These are phyloP conservation scores for Gossypium aridum DNA, from an alignment of 441 rosid genomes.

Conservation along the genomic window DNA sequence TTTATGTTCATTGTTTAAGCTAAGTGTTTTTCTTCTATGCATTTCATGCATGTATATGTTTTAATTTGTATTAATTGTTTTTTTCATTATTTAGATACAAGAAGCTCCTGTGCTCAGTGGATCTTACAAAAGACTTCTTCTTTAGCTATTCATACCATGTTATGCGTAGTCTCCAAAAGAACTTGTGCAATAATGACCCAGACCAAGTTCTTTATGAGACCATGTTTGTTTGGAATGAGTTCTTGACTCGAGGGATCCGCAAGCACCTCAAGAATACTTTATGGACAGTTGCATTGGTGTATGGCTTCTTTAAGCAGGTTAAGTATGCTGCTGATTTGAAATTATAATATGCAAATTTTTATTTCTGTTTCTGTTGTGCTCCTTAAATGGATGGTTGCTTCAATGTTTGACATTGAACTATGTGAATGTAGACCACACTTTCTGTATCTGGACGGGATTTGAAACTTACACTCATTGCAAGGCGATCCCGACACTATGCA, in stretches of 20 bases:
- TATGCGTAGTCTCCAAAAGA: conserved; percentile 91
- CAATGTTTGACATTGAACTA: conserved; percentile 17
- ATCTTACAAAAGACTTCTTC: conserved; percentile 96
- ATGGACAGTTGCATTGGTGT: conserved; percentile 96
- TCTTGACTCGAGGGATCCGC: conserved; percentile 83
- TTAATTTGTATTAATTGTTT: conserved; percentile 12
- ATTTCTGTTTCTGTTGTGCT: not conserved
- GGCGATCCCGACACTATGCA: conserved; percentile 98
- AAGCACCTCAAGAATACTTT: conserved; percentile 72
- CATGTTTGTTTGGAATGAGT: conserved; percentile 99
- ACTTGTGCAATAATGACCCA: conserved; percentile 58
- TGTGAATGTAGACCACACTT: conserved; percentile 52
- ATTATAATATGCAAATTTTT: not conserved
- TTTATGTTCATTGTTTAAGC: not conserved
- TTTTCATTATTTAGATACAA: conserved; percentile 61
- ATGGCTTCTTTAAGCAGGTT: conserved; percentile 97
- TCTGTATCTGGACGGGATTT: conserved; percentile 68
- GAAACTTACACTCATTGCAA: conserved; percentile 82
- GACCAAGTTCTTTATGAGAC: conserved; percentile 81
- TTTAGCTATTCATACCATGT: conserved; percentile 95
- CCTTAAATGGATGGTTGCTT: not conserved
- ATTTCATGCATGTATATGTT: not conserved
- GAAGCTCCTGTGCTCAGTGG: conserved; percentile 86
- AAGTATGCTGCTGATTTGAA: conserved; percentile 15
- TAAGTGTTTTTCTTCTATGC: not conserved